Conservation (phyloP, 2,329 filamentous ascomycete species). For the Neonectria sp. region DNA sequence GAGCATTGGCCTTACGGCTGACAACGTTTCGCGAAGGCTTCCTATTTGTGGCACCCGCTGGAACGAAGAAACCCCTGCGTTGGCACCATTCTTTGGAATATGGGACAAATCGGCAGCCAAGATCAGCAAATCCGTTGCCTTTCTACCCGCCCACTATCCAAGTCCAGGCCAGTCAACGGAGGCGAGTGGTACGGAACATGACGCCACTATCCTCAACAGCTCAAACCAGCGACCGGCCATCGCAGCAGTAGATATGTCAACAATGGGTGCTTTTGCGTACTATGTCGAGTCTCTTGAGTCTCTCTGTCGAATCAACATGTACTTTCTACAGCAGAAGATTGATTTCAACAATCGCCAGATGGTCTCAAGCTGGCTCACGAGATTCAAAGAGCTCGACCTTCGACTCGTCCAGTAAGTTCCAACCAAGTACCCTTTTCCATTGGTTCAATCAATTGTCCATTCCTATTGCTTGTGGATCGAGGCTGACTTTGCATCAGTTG, state of each 20-base stretch:
- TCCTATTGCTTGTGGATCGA: background rate
- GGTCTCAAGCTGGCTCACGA: conserved; percentile 59
- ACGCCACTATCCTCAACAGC: background rate
- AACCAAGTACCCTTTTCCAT: too few species aligned
- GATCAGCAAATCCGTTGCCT: conserved; percentile 58
- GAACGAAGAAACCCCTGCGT: conserved; percentile 55
- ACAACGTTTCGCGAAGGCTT: conserved; percentile 49
- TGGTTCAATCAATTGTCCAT: background rate
- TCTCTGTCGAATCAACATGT: conserved; percentile 60
- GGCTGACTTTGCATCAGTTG: conserved; percentile 42
- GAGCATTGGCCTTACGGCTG: conserved; percentile 53
- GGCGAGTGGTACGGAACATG: conserved; percentile 18
- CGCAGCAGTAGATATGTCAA: conserved; percentile 50
- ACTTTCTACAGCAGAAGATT: conserved; percentile 61
- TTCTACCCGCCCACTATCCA: conserved; percentile 52
- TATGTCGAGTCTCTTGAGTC: conserved; percentile 64
- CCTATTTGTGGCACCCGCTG: conserved; percentile 59
- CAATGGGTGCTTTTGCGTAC: conserved; percentile 63
- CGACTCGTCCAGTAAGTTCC: conserved; percentile 57
- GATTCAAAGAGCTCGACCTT: conserved; percentile 65
- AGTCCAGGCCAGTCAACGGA: conserved; percentile 39
- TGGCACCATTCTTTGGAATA: conserved; percentile 61
- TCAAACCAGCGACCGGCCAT: too few species aligned
- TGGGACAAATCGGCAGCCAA: conserved; percentile 58
- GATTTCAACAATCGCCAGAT: conserved; percentile 57